These are phyloP conservation scores for Wickerhamomyces tratensis DNA, from an alignment of 805 yeast genomes.

Conservation along the genomic window DNA sequence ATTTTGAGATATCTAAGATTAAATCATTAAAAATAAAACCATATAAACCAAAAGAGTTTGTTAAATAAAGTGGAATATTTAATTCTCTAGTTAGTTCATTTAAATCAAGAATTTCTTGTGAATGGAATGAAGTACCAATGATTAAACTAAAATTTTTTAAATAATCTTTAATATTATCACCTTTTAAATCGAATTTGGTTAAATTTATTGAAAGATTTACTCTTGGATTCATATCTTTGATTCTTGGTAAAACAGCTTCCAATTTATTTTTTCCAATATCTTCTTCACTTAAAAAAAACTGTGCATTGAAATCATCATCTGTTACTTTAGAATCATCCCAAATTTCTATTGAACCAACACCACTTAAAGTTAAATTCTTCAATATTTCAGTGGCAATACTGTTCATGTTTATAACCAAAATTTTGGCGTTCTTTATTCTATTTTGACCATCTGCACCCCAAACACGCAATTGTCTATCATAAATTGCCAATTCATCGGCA, in stretches of 20 bases:
- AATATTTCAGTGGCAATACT: slow-evolving; percentile 75
- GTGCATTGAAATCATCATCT: slow-evolving; percentile 60
- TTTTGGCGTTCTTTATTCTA: slow-evolving; percentile 57
- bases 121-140: slow-evolving; percentile 59
- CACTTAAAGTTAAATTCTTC: slow-evolving; percentile 82
- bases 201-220: slow-evolving; percentile 47
- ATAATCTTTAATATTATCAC: slow-evolving; percentile 21
- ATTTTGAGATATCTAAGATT: slow-evolving; percentile 46
- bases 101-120: slow-evolving; percentile 31
- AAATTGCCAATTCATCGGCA: slow-evolving; percentile 78
- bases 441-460: slow-evolving; percentile 96
- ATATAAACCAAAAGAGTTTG: slow-evolving; percentile 69
- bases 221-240: slow-evolving; percentile 72
- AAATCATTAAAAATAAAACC: slow-evolving; percentile 80
- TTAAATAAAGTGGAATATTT: slow-evolving; percentile 56
- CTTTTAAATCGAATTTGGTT: slow-evolving; percentile 10
- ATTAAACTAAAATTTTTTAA: slow-evolving; percentile 56
- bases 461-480: slow-evolving; percentile 88
- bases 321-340: slow-evolving; percentile 45
- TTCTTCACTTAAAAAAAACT: slow-evolving; percentile 55
- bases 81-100: slow-evolving; percentile 47
- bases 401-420: slow-evolving; percentile 63
- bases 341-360: slow-evolving; percentile 71
- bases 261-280: slow-evolving; percentile 50
- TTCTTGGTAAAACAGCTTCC: slow-evolving; percentile 41